These are phyloP conservation scores for Penicillium verhagenii DNA, from an alignment of 495 filamentous ascomycete genomes.

Conservation along the genomic window DNA sequence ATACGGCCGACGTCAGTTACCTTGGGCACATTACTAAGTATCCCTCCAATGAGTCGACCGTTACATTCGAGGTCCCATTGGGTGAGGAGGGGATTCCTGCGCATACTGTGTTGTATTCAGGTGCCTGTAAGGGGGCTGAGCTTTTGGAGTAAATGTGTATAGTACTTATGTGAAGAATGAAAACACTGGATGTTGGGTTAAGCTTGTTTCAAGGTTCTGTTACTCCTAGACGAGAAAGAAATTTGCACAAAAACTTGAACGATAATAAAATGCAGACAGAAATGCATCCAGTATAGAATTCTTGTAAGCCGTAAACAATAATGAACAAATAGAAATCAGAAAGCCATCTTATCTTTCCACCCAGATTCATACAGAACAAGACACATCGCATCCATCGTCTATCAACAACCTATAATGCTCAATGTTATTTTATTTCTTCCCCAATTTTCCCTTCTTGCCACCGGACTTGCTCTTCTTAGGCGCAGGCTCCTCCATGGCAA, in stretches of 20 bases:
- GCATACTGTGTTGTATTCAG: slow-evolving; percentile 43
- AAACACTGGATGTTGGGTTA: too few species aligned
- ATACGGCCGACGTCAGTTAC: slow-evolving; percentile 46
- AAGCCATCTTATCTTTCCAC: slow-evolving; percentile 13
- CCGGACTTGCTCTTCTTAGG: slow-evolving; percentile 41
- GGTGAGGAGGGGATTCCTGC: slow-evolving; percentile 33
- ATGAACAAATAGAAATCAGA: slow-evolving; percentile 9
- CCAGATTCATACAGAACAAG: slow-evolving; percentile 18
- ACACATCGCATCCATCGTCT: neutral
- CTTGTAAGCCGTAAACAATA: slow-evolving; percentile 5
- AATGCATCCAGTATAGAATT: slow-evolving; percentile 17
- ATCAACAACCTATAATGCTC: neutral
- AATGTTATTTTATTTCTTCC: slow-evolving; percentile 24
- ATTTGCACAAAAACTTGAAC: too few species aligned
- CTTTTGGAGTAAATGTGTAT: neutral
- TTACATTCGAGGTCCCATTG: slow-evolving; percentile 43
- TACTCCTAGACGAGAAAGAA: too few species aligned
- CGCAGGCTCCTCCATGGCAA: slow-evolving; percentile 29
- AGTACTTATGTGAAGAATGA: slow-evolving; percentile 2
- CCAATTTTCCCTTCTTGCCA: slow-evolving; percentile 35
- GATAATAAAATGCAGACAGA: slow-evolving; percentile 11
- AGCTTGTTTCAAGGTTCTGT: too few species aligned
- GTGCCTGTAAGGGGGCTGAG: slow-evolving; percentile 35
- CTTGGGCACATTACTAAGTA: slow-evolving; percentile 50
- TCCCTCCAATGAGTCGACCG: slow-evolving; percentile 42